Evolutionary conservation across 2,329 filamentous ascomycete species (phyloP).

Genomic region (Didymella exigua): DNA sequence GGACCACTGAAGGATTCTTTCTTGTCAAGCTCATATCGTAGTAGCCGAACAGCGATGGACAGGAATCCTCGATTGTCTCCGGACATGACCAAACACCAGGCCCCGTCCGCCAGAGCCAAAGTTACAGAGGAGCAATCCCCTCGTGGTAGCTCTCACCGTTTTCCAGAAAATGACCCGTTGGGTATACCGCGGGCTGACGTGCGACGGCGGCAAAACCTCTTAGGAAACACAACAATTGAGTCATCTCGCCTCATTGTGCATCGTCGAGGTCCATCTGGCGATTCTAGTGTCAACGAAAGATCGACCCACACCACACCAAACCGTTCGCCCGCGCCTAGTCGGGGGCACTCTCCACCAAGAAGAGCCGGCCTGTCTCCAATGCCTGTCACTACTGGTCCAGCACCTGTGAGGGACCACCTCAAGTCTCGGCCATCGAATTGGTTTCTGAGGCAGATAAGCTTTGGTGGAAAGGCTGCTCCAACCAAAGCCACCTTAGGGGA

Average conservation of each 20-base stretch:
- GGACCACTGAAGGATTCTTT: conserved; percentile 31
- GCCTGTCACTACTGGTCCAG: conserved; percentile 13
- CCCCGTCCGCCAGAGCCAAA: conserved; percentile 28
- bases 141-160: conserved; percentile 21
- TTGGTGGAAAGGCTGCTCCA: conserved; percentile 40
- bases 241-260: conserved; percentile 25
- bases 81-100: conserved; percentile 33
- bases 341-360: conserved; percentile 39
- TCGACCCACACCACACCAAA: conserved; percentile 29
- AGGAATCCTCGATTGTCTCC: conserved; percentile 32
- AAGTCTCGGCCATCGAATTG: conserved; percentile 38
- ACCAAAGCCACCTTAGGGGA: conserved; percentile 38
- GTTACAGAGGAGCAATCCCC: conserved; percentile 31
- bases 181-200: conserved; percentile 40
- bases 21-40: conserved; percentile 42
- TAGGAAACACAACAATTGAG: conserved; percentile 17
- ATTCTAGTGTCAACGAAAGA: conserved; percentile 25
- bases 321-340: conserved; percentile 38
- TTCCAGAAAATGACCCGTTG: conserved; percentile 17
- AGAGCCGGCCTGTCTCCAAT: conserved; percentile 25
- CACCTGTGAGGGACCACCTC: conserved; percentile 18
- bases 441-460: conserved; percentile 49
- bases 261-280: conserved; percentile 33
- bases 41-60: conserved; percentile 25
- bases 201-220: conserved; percentile 34